Percentiles rank a stretch among this genome's conserved stretches.
phyloP scores from a whole-genome alignment of 2,329 filamentous ascomycete genomes.

The Metarhizium guizhouense region DNA sequence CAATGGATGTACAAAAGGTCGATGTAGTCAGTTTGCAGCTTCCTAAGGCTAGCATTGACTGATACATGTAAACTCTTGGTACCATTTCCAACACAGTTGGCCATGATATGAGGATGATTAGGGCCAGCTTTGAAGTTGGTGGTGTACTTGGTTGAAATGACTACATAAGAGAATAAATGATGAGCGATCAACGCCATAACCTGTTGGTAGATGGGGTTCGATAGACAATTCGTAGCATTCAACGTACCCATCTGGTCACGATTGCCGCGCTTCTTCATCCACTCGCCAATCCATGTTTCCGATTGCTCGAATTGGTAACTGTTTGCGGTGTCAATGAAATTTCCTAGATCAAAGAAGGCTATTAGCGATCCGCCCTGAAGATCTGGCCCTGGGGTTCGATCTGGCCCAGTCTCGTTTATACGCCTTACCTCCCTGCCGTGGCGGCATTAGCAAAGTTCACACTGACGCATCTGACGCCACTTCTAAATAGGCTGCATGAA shows the following conservation, averaged over 20 bases:
- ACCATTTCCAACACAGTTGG: slow-evolving; percentile 50
- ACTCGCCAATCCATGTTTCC: slow-evolving; percentile 60
- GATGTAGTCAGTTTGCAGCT: slow-evolving; percentile 59
- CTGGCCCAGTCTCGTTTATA: not conserved
- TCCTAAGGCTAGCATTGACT: slow-evolving; percentile 46
- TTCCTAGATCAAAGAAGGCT: slow-evolving; percentile 33
- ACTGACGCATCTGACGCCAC: not conserved
- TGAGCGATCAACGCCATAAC: not conserved
- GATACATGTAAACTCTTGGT: slow-evolving; percentile 51
- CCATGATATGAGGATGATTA: slow-evolving; percentile 32
- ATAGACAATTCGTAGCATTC: not conserved
- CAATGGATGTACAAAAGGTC: slow-evolving; percentile 57
- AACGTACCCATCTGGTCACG: slow-evolving; percentile 51
- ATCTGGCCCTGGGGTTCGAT: too few species aligned
- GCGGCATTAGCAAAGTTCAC: not conserved
- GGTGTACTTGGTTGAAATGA: slow-evolving; percentile 62
- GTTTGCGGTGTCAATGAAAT: slow-evolving; percentile 66
- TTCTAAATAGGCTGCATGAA: not conserved
- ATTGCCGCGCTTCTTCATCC: slow-evolving; percentile 56
- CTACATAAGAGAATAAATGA: slow-evolving; percentile 21
- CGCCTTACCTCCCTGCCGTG: slow-evolving; percentile 17
- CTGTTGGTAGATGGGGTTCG: not conserved
- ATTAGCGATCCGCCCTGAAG: not conserved
- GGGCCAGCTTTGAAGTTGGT: slow-evolving; percentile 43
- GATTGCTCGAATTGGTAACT: slow-evolving; percentile 57